These are phyloP conservation scores for Microsporum audouinii DNA, from an alignment of 2,329 filamentous ascomycete species.

Conservation along the genomic window DNA sequence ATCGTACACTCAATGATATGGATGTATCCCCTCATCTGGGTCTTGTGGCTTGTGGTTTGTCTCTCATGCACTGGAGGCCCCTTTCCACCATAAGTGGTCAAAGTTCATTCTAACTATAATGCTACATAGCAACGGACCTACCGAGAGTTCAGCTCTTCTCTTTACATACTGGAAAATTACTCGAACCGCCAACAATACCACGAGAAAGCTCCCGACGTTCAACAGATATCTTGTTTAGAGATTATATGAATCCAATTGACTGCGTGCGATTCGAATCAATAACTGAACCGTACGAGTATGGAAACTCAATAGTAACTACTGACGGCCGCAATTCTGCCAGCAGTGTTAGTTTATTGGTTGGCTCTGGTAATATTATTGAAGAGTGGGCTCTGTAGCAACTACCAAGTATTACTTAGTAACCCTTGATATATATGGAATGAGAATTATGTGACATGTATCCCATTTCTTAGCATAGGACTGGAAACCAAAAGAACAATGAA, in stretches of 20 bases:
- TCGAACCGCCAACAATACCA: slow-evolving; percentile 11
- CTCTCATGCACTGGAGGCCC: not conserved
- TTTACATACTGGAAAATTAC: slow-evolving; percentile 25
- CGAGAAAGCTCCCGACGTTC: not conserved
- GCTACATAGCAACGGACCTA: slow-evolving; percentile 23
- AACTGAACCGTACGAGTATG: slow-evolving; percentile 5
- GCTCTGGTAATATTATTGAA: slow-evolving; percentile 23
- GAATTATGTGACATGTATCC: not conserved
- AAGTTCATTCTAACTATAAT: slow-evolving; percentile 3
- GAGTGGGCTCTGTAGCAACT: slow-evolving; percentile 21
- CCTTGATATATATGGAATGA: not conserved
- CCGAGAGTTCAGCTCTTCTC: slow-evolving; percentile 29
- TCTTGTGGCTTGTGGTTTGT: slow-evolving; percentile 29
- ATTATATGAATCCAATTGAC: slow-evolving; percentile 19
- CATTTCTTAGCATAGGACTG: not conserved
- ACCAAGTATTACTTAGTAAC: not conserved
- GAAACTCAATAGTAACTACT: not conserved
- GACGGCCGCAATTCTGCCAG: slow-evolving; percentile 15
- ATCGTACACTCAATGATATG: slow-evolving; percentile 22
- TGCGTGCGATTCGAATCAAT: slow-evolving; percentile 26
- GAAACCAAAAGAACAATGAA: not conserved
- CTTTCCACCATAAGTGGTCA: not conserved
- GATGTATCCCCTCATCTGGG: slow-evolving; percentile 29
- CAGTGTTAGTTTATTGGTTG: slow-evolving; percentile 25
- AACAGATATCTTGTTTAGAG: not conserved